phyloP scores from a whole-genome alignment of 2,329 filamentous ascomycete genomes.

The Penicillium sp. region DNA sequence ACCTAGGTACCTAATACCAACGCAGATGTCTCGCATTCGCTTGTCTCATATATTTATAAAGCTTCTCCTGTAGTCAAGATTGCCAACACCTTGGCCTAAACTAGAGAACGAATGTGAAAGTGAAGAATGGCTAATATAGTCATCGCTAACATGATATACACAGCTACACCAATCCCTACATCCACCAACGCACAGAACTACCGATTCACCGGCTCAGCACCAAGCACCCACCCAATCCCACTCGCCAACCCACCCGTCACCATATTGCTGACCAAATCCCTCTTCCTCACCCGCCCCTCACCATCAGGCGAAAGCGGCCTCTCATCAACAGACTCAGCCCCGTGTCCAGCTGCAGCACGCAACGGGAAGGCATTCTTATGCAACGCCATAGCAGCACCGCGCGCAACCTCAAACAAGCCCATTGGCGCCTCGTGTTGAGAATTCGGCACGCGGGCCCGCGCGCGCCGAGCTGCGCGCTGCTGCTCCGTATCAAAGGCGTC shows the following conservation, averaged over 20 bases:
- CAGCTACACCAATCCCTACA: neutral
- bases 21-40: neutral
- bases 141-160: constrained; percentile 12
- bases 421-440: constrained; percentile 47
- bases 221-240: constrained; percentile 62
- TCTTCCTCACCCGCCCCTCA: constrained; percentile 42
- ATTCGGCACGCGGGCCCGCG: constrained; percentile 23
- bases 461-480: constrained; percentile 35
- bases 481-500: constrained; percentile 44
- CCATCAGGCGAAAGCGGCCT: constrained; percentile 17
- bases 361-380: constrained; percentile 48
- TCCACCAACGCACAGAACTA: constrained; percentile 7
- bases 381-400: constrained; percentile 47
- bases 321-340: constrained; percentile 9
- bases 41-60: neutral
- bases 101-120: neutral
- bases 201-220: constrained; percentile 46
- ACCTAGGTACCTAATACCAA: neutral
- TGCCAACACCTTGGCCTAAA: neutral
- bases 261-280: constrained; percentile 58
- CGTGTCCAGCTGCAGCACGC: constrained; percentile 17
- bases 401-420: constrained; percentile 50
- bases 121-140: constrained; percentile 1
- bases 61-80: neutral
- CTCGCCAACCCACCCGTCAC: constrained; percentile 59